phyloP scores from a whole-genome alignment of 2,329 filamentous ascomycete species.

The Pestalotiopsis sp. region DNA sequence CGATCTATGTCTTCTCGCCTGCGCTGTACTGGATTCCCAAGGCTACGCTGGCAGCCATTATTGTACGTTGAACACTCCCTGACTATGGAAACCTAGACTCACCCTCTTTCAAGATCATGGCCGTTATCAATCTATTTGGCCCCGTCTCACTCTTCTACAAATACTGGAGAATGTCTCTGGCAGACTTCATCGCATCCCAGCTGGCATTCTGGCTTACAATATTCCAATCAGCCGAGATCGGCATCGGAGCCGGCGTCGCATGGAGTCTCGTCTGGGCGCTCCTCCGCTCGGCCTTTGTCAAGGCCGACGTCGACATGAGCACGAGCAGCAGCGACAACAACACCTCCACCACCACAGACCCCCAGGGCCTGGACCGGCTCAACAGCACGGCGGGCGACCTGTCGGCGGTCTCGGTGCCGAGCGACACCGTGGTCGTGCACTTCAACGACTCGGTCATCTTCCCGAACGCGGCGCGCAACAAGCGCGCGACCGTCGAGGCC shows the following conservation, averaged over 20 bases:
- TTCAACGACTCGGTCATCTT: slow-evolving; percentile 63
- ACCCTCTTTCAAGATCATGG: slow-evolving; percentile 49
- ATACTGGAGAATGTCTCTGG: slow-evolving; percentile 66
- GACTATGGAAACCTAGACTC: neutral
- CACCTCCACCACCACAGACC: slow-evolving; percentile 20
- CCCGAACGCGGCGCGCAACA: slow-evolving; percentile 56
- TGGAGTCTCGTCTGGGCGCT: slow-evolving; percentile 67
- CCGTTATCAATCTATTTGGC: slow-evolving; percentile 64
- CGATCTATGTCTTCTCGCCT: slow-evolving; percentile 62
- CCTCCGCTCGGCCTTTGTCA: slow-evolving; percentile 57
- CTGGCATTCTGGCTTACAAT: slow-evolving; percentile 67
- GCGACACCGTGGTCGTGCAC: slow-evolving; percentile 57
- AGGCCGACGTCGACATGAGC: slow-evolving; percentile 27
- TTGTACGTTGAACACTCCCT: slow-evolving; percentile 39
- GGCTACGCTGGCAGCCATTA: slow-evolving; percentile 65
- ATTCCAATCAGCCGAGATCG: slow-evolving; percentile 62
- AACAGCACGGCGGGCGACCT: slow-evolving; percentile 29
- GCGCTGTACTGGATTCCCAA: slow-evolving; percentile 71
- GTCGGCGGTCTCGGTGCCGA: slow-evolving; percentile 33
- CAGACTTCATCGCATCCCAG: slow-evolving; percentile 66
- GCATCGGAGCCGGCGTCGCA: slow-evolving; percentile 60
- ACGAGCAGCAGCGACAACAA: slow-evolving; percentile 23
- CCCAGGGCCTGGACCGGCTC: slow-evolving; percentile 19
- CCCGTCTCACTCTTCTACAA: slow-evolving; percentile 61
- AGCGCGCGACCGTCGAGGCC: slow-evolving; percentile 28